Conservation (phyloP, 1,139 yeast genomes). For the Saccharomyces hybrid region DNA sequence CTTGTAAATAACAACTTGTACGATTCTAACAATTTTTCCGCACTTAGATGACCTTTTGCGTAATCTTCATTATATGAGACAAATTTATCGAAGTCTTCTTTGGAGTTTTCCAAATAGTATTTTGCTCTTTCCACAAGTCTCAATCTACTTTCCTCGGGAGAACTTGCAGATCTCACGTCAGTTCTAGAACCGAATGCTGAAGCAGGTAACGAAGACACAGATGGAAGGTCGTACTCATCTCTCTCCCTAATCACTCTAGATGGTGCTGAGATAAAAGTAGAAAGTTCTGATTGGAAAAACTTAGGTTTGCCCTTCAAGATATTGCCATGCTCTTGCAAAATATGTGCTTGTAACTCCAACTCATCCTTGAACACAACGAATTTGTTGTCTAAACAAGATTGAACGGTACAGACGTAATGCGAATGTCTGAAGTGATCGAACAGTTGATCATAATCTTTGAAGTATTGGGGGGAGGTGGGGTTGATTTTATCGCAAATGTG, state of each 20-base stretch:
- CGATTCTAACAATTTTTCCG: constrained; percentile 42
- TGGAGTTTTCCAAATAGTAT: constrained; percentile 57
- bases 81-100: constrained; percentile 43
- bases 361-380: constrained; percentile 89
- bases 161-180: constrained; percentile 10
- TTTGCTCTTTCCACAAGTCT: constrained; percentile 82
- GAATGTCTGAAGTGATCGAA: constrained; percentile 64
- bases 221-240: constrained; percentile 11
- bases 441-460: constrained; percentile 63
- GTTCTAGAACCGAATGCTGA: constrained; percentile 1
- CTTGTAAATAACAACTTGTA: constrained; percentile 47
- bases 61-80: constrained; percentile 43
- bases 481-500: constrained; percentile 75
- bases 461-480: constrained; percentile 66
- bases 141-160: constrained; percentile 44
- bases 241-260: constrained; percentile 23
- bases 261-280: constrained; percentile 43
- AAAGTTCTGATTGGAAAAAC: constrained; percentile 58
- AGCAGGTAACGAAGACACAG: constrained; percentile 12
- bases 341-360: constrained; percentile 80
- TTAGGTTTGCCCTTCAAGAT: constrained; percentile 40
- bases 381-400: constrained; percentile 76
- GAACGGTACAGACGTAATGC: constrained; percentile 75
- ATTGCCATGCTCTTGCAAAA: constrained; percentile 75
- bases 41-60: constrained; percentile 41